Conservation (phyloP, 305 asterid genomes). For the Rubia tinctorum region DNA sequence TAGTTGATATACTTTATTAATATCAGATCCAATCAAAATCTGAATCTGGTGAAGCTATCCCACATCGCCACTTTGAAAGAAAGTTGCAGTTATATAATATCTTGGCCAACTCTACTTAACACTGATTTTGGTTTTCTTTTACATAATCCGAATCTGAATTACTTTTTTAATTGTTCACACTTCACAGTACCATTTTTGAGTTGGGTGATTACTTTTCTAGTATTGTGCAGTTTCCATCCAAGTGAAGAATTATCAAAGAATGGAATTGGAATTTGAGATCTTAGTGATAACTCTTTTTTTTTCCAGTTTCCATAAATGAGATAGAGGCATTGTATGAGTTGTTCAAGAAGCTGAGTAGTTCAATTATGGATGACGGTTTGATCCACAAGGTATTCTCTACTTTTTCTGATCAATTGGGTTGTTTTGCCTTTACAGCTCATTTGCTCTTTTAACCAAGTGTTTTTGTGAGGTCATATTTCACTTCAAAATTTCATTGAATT, state of each 20-base stretch:
- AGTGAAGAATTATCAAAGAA: too few relatives aligned
- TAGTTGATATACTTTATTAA: too few relatives aligned
- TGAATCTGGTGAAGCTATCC: not conserved
- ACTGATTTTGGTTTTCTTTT: too few relatives aligned
- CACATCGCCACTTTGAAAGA: too few relatives aligned
- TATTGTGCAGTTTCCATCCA: too few relatives aligned
- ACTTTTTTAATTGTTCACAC: not conserved
- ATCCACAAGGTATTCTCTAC: slow-evolving; percentile 61
- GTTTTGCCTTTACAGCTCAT: too few relatives aligned
- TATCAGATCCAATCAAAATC: not conserved
- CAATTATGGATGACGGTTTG: slow-evolving; percentile 79
- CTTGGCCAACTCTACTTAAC: too few relatives aligned
- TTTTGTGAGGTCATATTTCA: not conserved
- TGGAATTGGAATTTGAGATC: not conserved
- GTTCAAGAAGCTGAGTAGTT: slow-evolving; percentile 82
- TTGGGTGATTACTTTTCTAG: not conserved
- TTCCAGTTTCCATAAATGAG: slow-evolving; percentile 11
- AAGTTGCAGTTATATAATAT: too few relatives aligned
- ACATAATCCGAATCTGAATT: not conserved
- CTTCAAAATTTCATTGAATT: not conserved
- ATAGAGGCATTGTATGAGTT: slow-evolving; percentile 67
- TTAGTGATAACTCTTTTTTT: not conserved
- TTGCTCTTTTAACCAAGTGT: not conserved
- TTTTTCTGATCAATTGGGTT: not conserved
- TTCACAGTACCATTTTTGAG: not conserved